A percentile compares a stretch with the other conserved stretches of the same genome.
Evolutionary conservation across 2,329 filamentous ascomycete species (phyloP).

Genomic region (Coniochaeta sp.): DNA sequence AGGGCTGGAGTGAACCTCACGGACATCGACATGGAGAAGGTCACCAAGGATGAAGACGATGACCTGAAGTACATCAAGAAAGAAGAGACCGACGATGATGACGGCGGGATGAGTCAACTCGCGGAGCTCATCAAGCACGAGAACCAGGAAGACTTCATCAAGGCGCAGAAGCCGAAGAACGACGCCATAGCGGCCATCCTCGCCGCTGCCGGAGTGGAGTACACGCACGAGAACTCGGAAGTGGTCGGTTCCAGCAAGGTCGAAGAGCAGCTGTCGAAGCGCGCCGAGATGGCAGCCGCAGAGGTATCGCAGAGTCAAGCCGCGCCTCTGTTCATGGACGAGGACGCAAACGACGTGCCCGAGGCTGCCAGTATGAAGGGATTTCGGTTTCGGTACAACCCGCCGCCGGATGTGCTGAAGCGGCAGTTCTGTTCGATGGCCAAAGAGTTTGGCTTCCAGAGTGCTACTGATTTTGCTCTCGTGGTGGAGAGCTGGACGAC

Average conservation of each 20-base stretch:
- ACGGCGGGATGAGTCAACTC: conserved; percentile 65
- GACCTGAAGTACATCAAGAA: conserved; percentile 33
- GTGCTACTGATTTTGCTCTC: conserved; percentile 77
- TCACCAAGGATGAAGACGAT: conserved; percentile 45
- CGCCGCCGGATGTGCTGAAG: conserved; percentile 64
- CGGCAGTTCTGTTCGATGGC: conserved; percentile 93
- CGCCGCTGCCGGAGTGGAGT: conserved; percentile 79
- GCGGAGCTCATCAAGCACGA: conserved; percentile 49
- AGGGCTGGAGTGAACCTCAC: conserved; percentile 75
- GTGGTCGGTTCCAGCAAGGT: conserved; percentile 88
- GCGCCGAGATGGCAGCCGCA: conserved; percentile 57
- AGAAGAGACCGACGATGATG: conserved; percentile 36
- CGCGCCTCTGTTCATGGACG: conserved; percentile 45
- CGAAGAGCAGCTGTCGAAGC: conserved; percentile 76
- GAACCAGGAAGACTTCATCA: conserved; percentile 31
- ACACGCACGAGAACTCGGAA: conserved; percentile 94
- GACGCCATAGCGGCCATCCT: conserved; percentile 88
- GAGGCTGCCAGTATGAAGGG: conserved; percentile 15
- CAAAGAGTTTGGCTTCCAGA: conserved; percentile 65
- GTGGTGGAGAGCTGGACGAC: conserved; percentile 89
- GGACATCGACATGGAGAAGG: conserved; percentile 65
- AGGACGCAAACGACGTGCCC: conserved; percentile 26
- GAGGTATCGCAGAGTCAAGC: conserved; percentile 18
- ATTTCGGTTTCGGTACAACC: conserved; percentile 54
- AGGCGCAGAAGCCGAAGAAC: conserved; percentile 36